Evolutionary conservation across 225 moss, liverwort and hornwort species (phyloP).

Genomic region (Lunularia cruciata): DNA sequence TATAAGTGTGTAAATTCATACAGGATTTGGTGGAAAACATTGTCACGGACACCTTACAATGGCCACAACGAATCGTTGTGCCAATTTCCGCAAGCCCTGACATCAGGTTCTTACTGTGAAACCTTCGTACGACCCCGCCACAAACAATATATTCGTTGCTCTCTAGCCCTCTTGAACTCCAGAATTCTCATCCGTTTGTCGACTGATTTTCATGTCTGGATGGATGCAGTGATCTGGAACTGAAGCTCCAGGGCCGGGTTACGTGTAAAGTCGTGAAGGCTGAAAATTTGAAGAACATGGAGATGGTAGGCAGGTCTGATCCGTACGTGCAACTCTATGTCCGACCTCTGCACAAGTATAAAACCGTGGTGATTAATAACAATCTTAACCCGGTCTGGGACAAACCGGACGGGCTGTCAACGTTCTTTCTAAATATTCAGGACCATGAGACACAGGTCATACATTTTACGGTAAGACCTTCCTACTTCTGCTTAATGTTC

Average conservation of each 20-base stretch:
- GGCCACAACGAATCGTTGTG: conserved; percentile 89
- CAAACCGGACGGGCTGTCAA: too few relatives aligned
- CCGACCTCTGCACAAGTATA: conserved; percentile 72
- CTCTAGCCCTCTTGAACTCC: not conserved
- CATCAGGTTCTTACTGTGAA: too few relatives aligned
- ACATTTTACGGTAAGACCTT: conserved; percentile 61
- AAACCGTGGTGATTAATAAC: conserved; percentile 57
- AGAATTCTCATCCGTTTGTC: not conserved
- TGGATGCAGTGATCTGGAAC: conserved; percentile 63
- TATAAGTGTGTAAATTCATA: conserved; percentile 15
- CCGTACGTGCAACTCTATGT: conserved; percentile 74
- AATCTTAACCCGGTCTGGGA: conserved; percentile 88
- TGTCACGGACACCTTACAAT: conserved; percentile 73
- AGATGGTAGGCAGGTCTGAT: conserved; percentile 82
- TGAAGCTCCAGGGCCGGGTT: conserved; percentile 81
- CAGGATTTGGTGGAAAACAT: conserved; percentile 84
- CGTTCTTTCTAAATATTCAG: conserved; percentile 74
- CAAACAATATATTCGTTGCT: too few relatives aligned
- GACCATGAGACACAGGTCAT: conserved; percentile 85
- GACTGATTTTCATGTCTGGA: conserved; percentile 8
- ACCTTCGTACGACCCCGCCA: too few relatives aligned
- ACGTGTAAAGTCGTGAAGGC: conserved; percentile 67
- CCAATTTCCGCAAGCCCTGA: conserved; percentile 64
- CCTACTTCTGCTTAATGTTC: not conserved
- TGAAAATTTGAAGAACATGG: conserved; percentile 77